phyloP scores from a whole-genome alignment of 2,329 filamentous ascomycete species.

The Macrophomina phaseolina region DNA sequence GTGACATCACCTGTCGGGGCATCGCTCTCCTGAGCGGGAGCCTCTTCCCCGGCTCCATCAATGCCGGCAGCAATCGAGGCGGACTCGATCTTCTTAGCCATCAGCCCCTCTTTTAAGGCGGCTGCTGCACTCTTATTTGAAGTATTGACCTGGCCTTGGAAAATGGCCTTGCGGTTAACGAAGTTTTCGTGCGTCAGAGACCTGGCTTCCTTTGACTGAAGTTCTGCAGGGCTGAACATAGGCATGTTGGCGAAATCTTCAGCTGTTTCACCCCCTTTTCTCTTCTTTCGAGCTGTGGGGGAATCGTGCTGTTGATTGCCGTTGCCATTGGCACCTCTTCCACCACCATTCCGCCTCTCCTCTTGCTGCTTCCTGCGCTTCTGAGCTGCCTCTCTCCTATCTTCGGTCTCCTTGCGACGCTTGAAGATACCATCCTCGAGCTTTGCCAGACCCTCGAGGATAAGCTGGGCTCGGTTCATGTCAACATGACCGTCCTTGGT shows the following conservation, averaged over 20 bases:
- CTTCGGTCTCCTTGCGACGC: constrained; percentile 82
- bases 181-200: constrained; percentile 86
- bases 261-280: constrained; percentile 28
- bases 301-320: constrained; percentile 14
- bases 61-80: constrained; percentile 30
- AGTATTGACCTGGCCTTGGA: constrained; percentile 64
- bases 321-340: neutral
- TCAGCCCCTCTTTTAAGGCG: constrained; percentile 77
- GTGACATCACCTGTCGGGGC: constrained; percentile 39
- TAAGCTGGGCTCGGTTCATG: constrained; percentile 82
- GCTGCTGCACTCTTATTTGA: constrained; percentile 96
- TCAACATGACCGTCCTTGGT: constrained; percentile 95
- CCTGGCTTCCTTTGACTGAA: constrained; percentile 44
- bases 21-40: constrained; percentile 31
- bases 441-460: constrained; percentile 84
- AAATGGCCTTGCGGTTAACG: constrained; percentile 71
- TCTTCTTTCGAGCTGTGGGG: constrained; percentile 12
- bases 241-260: constrained; percentile 39
- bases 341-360: constrained; percentile 22
- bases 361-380: constrained; percentile 27
- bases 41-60: constrained; percentile 31
- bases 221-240: constrained; percentile 43
- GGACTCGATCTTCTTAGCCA: constrained; percentile 47
- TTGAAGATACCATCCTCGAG: constrained; percentile 95
- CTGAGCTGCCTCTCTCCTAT: constrained; percentile 55